Conservation (phyloP, 2,329 filamentous ascomycete species). For the Sporothrix brasiliensis region DNA sequence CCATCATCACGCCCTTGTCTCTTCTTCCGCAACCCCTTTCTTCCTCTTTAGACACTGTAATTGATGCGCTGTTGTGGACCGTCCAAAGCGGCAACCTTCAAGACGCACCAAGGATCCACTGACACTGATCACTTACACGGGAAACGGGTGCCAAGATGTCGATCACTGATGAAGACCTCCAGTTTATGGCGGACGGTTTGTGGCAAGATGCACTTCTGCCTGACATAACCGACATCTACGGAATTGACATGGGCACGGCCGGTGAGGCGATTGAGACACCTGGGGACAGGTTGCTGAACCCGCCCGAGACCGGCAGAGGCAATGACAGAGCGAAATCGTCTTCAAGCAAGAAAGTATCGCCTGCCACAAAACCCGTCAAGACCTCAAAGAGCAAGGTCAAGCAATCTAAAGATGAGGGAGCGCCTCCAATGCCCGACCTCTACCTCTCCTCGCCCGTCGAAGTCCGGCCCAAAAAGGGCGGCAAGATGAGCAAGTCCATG, state of each 20-base stretch:
- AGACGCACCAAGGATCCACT: background rate
- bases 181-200: constrained; percentile 27
- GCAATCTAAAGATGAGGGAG: too few relatives aligned
- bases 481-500: constrained; percentile 32
- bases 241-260: background rate
- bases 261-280: background rate
- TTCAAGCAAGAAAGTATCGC: background rate
- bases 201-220: constrained; percentile 21
- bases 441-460: constrained; percentile 21
- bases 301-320: background rate
- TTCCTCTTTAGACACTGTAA: background rate
- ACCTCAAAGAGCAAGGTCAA: background rate
- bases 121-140: background rate
- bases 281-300: background rate
- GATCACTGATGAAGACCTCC: constrained; percentile 28
- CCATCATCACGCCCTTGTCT: background rate
- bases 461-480: constrained; percentile 8
- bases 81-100: background rate
- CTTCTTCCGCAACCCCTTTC: background rate
- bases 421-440: constrained; percentile 9
- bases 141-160: constrained; percentile 24
- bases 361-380: background rate
- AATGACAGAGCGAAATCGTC: background rate
- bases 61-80: background rate
- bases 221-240: constrained; percentile 16